These are phyloP conservation scores for Pseudophaeomoniella oleicola DNA, from an alignment of 2,329 filamentous ascomycete species.

Conservation along the genomic window DNA sequence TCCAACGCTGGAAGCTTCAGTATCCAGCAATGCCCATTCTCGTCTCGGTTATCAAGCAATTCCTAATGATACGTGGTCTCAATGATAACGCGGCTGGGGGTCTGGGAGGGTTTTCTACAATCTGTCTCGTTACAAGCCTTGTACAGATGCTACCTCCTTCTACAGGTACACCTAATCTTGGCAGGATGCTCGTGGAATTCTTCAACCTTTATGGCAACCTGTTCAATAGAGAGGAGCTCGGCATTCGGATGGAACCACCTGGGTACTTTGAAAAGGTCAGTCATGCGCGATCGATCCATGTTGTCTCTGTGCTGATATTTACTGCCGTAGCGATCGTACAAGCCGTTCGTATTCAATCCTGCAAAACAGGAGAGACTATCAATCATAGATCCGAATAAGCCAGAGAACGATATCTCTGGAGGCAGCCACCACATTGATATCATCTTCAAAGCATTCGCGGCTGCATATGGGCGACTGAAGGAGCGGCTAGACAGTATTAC, in stretches of 20 bases:
- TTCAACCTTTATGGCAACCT: conserved; percentile 76
- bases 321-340: conserved; percentile 5
- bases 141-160: conserved; percentile 59
- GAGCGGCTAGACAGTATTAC: conserved; percentile 38
- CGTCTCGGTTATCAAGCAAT: conserved; percentile 83
- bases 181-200: conserved; percentile 72
- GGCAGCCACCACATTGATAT: conserved; percentile 57
- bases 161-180: conserved; percentile 55
- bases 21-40: conserved; percentile 78
- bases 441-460: conserved; percentile 56
- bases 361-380: conserved; percentile 55
- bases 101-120: conserved; percentile 85
- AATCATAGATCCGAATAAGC: conserved; percentile 83
- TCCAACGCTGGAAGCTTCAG: conserved; percentile 60
- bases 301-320: too few relatives aligned
- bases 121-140: conserved; percentile 82
- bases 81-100: conserved; percentile 89
- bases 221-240: conserved; percentile 55
- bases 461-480: conserved; percentile 45
- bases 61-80: conserved; percentile 71
- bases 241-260: conserved; percentile 63
- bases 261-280: conserved; percentile 62
- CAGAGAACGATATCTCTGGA: conserved; percentile 76
- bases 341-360: conserved; percentile 27
- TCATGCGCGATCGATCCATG: too few relatives aligned